A percentile compares a stretch with the other conserved stretches of the same genome.
Evolutionary conservation across 495 filamentous ascomycete genomes (phyloP).

Genomic region (Penicillium steckii): DNA sequence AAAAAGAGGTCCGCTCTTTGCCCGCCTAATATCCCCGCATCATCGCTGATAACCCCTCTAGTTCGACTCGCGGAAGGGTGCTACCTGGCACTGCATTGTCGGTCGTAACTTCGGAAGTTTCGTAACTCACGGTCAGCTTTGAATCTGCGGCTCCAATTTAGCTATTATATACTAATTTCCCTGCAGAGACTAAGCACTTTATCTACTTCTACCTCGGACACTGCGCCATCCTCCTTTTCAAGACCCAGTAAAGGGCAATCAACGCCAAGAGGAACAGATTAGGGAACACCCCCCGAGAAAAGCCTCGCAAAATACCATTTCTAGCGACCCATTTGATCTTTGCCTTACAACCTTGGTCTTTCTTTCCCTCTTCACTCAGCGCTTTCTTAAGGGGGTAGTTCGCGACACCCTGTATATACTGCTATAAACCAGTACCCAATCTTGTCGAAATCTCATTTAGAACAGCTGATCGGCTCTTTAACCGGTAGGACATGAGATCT

Average conservation of each 20-base stretch:
- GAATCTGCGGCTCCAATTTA: neutral
- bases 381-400: conserved; percentile 5
- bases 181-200: conserved; percentile 95
- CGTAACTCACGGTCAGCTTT: conserved; percentile 83
- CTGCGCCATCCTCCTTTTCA: conserved; percentile 97
- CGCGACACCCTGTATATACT: conserved; percentile 15
- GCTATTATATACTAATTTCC: conserved; percentile 10
- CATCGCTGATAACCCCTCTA: conserved; percentile 38
- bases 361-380: neutral
- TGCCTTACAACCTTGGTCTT: conserved; percentile 7
- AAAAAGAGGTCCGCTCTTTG: conserved; percentile 71
- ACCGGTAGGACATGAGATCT: neutral
- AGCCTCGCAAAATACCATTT: conserved; percentile 10
- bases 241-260: conserved; percentile 72
- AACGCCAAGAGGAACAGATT: neutral
- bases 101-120: conserved; percentile 99
- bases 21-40: conserved; percentile 3
- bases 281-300: neutral
- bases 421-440: conserved; percentile 4
- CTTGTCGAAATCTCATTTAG: neutral
- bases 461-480: neutral
- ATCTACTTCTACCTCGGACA: conserved; percentile 99
- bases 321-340: conserved; percentile 17
- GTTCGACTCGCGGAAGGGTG: conserved; percentile 89
- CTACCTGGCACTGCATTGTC: conserved; percentile 98